Evolutionary conservation across 257 asterid genomes (phyloP).

Genomic region (Gentiana straminea): DNA sequence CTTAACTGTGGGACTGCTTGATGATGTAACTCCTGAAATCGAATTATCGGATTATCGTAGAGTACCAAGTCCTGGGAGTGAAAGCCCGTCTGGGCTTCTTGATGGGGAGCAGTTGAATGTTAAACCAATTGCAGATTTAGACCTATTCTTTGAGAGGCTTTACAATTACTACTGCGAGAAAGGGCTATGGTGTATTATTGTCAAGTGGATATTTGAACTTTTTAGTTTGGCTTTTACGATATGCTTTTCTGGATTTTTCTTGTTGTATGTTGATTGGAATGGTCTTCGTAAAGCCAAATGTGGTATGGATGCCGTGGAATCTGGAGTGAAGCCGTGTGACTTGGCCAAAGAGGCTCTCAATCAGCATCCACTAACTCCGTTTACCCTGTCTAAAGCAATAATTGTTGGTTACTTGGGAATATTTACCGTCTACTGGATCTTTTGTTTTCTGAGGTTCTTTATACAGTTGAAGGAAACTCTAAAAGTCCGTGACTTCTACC

Average conservation of each 20-base stretch:
- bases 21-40: constrained; percentile 56
- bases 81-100: constrained; percentile 95
- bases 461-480: constrained; percentile 84
- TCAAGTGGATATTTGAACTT: constrained; percentile 85
- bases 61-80: constrained; percentile 79
- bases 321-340: constrained; percentile 92
- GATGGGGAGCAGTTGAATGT: constrained; percentile 61
- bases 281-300: constrained; percentile 94
- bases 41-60: constrained; percentile 75
- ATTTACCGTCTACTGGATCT: constrained; percentile 68
- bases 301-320: constrained; percentile 99
- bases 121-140: constrained; percentile 77
- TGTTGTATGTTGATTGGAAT: constrained; percentile 86
- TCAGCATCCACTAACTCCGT: constrained; percentile 73
- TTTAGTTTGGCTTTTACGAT: constrained; percentile 75
- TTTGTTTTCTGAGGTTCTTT: constrained; percentile 77
- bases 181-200: constrained; percentile 94
- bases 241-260: constrained; percentile 80
- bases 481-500: constrained; percentile 69
- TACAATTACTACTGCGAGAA: constrained; percentile 86
- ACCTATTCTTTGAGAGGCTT: constrained; percentile 84
- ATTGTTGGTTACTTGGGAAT: constrained; percentile 81
- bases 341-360: constrained; percentile 85
- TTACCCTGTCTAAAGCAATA: constrained; percentile 65
- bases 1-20: constrained; percentile 50